Evolutionary conservation across 495 filamentous ascomycete genomes (phyloP), one percentile per base, ranked within the genome.

Genomic region (Aspergillus nidulans): DNA sequence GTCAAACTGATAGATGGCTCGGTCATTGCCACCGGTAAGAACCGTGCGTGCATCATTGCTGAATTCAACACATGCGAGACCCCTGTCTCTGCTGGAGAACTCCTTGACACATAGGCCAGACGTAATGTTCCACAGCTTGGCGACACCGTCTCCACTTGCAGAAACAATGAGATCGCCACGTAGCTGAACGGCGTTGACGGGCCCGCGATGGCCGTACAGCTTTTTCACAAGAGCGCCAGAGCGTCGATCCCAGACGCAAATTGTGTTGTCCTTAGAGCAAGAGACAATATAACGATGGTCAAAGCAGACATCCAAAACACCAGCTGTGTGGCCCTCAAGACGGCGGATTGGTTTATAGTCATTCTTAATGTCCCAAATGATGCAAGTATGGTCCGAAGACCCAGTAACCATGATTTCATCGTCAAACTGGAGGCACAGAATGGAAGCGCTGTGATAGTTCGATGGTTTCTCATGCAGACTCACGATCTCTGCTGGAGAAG

Each of bases 401-500:
- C 94, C 94, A 15, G 94, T 96, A 7, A 97, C 89, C 65, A 98
- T 83, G 53, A 96, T 92, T 20, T 88, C 76, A 20, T 94, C 85
- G 60, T 98, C 95, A 64, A 91, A 98, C 55, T 95, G 91, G 28
- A 98, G 82, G 67, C 94, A 98, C 28, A 98, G 81, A 45, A 98
- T 92, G 19, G 91, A 95, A 25, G 90, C 90, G 49, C 84, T 86
- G 71, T 98, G 94, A 62, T 90, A 79, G 10, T 76, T 63, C 1
- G 65, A 55, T 1, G 61, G 52, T 32, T 68, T 57, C n/a, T 69
- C 66, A 43, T 69, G 49, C 0, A 65, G 66, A 1, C 64, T 51
- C 19, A 62, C 50, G 19, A 71, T 71, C 12, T 57, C 63, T 6
- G 58, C 68, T 9, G 65, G 59, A n/a, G 67, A 54, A 12, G 66